These are phyloP conservation scores for Scheffersomyces parashehatae DNA, from an alignment of 1,139 yeast genomes.

Conservation along the genomic window DNA sequence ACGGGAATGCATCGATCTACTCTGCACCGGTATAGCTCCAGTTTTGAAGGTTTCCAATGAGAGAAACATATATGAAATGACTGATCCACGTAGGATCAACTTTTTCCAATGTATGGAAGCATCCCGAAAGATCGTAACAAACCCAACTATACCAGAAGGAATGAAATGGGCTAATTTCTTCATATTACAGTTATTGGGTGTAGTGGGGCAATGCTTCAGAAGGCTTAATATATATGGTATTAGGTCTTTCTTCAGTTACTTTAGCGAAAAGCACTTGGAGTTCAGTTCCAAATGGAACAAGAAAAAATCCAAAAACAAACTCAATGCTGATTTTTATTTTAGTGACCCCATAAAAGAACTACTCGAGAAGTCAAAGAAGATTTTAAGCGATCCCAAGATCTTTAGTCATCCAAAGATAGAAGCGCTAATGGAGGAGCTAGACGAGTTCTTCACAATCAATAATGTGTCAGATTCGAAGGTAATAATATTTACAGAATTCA, in stretches of 20 bases:
- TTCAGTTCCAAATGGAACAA: conserved; percentile 56
- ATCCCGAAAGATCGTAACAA: conserved; percentile 54
- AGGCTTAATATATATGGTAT: conserved; percentile 82
- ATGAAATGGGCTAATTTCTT: conserved; percentile 70
- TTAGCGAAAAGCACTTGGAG: conserved; percentile 57
- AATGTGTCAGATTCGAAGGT: conserved; percentile 57
- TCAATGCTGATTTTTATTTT: conserved; percentile 60
- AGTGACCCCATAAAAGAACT: conserved; percentile 49
- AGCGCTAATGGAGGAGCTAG: conserved; percentile 57
- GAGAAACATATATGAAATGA: conserved; percentile 58
- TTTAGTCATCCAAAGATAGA: conserved; percentile 79
- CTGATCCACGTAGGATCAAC: conserved; percentile 68
- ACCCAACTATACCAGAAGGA: conserved; percentile 61
- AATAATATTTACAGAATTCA: conserved; percentile 81
- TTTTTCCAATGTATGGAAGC: conserved; percentile 74
- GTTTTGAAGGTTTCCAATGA: conserved; percentile 63
- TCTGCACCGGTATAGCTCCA: conserved; percentile 61
- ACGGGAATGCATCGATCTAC: conserved; percentile 46
- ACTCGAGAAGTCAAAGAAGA: conserved; percentile 43
- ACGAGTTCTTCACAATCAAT: conserved; percentile 49
- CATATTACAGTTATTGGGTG: conserved; percentile 60
- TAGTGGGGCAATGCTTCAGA: conserved; percentile 73
- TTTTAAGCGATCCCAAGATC: conserved; percentile 40
- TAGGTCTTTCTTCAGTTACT: conserved; percentile 68
- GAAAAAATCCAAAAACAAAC: conserved; percentile 55